phyloP scores from a whole-genome alignment of 352 stramenopile species.

The Phytophthora palmivora region DNA sequence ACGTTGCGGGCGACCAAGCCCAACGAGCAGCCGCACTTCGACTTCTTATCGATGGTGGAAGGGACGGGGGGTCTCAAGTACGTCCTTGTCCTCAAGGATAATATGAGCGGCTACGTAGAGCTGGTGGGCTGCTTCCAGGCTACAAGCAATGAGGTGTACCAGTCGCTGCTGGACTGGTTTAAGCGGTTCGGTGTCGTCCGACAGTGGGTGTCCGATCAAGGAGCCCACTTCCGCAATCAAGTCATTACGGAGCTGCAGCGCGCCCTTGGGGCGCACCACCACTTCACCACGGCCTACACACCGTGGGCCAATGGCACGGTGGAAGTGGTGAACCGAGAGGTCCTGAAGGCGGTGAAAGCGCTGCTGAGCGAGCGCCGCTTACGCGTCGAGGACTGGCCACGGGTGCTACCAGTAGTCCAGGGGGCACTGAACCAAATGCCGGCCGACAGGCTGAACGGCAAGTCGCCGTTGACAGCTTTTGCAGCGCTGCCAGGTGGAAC shows the following conservation, averaged over 20 bases:
- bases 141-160: neutral
- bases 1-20: conserved; percentile 33
- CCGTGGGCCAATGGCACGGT: conserved; percentile 34
- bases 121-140: neutral
- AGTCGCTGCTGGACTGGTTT: conserved; percentile 26
- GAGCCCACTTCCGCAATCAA: too few species aligned
- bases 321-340: conserved; percentile 36
- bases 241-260: neutral
- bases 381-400: neutral
- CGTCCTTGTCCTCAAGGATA: conserved; percentile 39
- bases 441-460: neutral
- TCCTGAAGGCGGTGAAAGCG: conserved; percentile 2
- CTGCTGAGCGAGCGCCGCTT: conserved; percentile 4
- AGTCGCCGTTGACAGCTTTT: conserved; percentile 20
- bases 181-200: neutral
- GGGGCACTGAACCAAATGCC: conserved; percentile 16
- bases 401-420: conserved; percentile 15
- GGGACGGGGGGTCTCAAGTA: conserved; percentile 15
- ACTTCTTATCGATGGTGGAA: conserved; percentile 25
- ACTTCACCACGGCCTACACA: conserved; percentile 5
- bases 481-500: conserved; percentile 6
- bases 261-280: neutral
- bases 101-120: neutral
- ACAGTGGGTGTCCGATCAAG: conserved; percentile 2
- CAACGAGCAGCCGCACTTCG: conserved; percentile 48